A percentile compares a stretch with the other conserved stretches of the same genome.
Evolutionary conservation across 2,329 filamentous ascomycete species (phyloP).

Genomic region (Alternaria solani): DNA sequence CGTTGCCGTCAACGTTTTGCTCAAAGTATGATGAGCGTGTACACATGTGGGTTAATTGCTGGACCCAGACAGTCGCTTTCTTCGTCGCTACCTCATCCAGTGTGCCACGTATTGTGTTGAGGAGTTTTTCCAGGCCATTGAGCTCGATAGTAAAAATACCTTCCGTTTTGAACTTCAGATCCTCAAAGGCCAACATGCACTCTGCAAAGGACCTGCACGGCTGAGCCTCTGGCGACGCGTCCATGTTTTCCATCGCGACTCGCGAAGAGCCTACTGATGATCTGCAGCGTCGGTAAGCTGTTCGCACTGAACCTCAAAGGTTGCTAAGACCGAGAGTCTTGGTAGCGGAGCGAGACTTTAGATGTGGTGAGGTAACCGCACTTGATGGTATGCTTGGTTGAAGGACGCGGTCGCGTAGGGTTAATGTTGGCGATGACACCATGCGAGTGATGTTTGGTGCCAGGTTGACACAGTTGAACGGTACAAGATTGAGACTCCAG

Average conservation of each 20-base stretch:
- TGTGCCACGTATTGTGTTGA: not conserved
- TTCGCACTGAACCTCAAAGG: not conserved
- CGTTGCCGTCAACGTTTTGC: not conserved
- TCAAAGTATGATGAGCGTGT: not conserved
- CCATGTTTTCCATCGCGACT: not conserved
- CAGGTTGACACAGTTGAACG: not conserved
- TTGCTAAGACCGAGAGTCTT: not conserved
- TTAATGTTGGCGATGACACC: not conserved
- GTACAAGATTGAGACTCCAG: not conserved
- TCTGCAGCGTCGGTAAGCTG: not conserved
- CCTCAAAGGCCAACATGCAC: not conserved
- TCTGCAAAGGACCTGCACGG: not conserved
- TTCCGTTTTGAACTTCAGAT: not conserved
- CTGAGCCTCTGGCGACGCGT: not conserved
- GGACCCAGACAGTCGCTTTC: not conserved
- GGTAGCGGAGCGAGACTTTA: not conserved
- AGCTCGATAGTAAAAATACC: not conserved
- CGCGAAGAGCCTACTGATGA: not conserved
- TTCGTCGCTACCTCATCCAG: not conserved
- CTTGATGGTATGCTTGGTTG: not conserved
- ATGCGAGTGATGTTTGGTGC: too few species aligned
- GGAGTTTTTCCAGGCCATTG: not conserved
- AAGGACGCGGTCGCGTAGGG: not conserved
- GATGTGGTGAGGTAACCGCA: not conserved
- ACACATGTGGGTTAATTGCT: not conserved